Evolutionary conservation across 2,329 filamentous ascomycete genomes (phyloP).

Genomic region (Colletotrichum cuscutae): DNA sequence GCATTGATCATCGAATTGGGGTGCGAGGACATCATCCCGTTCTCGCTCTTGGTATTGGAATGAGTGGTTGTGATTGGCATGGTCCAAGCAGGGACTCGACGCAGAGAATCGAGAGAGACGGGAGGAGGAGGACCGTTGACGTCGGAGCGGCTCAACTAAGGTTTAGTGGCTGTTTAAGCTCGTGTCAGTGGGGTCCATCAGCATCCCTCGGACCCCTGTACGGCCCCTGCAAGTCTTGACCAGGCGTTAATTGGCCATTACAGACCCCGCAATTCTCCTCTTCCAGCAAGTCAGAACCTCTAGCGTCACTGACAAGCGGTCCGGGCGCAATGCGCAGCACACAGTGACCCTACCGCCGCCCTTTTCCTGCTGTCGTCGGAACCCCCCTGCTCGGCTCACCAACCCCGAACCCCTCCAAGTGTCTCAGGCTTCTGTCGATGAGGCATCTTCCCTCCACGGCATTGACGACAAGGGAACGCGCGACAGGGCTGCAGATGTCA

Average conservation of each 20-base stretch:
- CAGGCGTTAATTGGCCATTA: not conserved
- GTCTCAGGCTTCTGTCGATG: constrained; percentile 24
- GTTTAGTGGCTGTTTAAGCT: constrained; percentile 25
- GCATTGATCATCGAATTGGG: not conserved
- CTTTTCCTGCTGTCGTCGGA: not conserved
- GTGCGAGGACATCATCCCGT: not conserved
- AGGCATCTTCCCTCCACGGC: constrained; percentile 18
- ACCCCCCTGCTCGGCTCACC: constrained; percentile 15
- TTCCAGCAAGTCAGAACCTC: not conserved
- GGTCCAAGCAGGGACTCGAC: not conserved
- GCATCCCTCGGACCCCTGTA: not conserved
- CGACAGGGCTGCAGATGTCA: not conserved
- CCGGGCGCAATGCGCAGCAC: constrained; percentile 12
- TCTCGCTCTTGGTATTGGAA: not conserved
- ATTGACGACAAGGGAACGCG: constrained; percentile 1
- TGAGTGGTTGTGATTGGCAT: not conserved
- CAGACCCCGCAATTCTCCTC: not conserved
- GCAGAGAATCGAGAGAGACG: not conserved
- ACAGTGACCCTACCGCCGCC: no score
- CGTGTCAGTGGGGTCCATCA: not conserved
- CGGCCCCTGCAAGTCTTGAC: not conserved
- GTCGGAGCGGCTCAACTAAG: constrained; percentile 36
- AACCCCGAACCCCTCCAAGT: constrained; percentile 13
- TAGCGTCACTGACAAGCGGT: not conserved
- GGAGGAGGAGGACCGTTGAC: not conserved